Base-by-base conservation (phyloP, 139 green algal genomes). In the Trebouxia sp. region DNA sequence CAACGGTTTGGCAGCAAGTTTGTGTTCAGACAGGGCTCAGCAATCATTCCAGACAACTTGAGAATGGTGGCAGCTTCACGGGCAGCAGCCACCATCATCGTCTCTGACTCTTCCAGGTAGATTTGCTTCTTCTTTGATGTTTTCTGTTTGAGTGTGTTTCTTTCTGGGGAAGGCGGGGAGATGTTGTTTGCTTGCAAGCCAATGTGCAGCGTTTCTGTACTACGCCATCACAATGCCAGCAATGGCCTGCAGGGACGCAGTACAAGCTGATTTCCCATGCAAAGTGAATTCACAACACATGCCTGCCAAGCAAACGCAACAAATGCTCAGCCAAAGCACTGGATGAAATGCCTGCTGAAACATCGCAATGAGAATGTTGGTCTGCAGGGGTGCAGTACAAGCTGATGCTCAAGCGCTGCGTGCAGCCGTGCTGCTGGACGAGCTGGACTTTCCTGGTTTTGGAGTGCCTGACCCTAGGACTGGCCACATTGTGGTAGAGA, bases 1-100 rank as follows among this genome's bases (percentile, higher is more conserved):
- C 37, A 84, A 43, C 76, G 86, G 28, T 65, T 85, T 17, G 83
- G 83, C 78, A 83, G 80, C 0, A 42, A 53, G 30, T 82, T 92
- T 26, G 83, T 92, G 17, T 90, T 92, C 80, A 76, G 88, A 22
- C 82, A 90, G 83, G 81, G 82, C n/a, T 80, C 50, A 15, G 77
- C 82, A 7, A 74, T 86, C 17, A 67, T 80, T 17, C 77, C 77
- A 32, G 78, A 86, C 9, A 82, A 92, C 53, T 75, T 92, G 17
- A 45, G 76, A 37, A 75, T 85, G 53, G 86, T 92, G 53, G 80
- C 79, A 0, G 86, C 85, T 17, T 37, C 43, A 5, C n/a, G 24
- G 11, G 88, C 88, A 35, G 66, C 74, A 0, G 48, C 79, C 6
- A 85, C 76, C 65, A 81, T 90, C n/a, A 80, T 92, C 11, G 56